phyloP scores from a whole-genome alignment of 164 flowering plant genomes.

The Nelumbo lutea region DNA sequence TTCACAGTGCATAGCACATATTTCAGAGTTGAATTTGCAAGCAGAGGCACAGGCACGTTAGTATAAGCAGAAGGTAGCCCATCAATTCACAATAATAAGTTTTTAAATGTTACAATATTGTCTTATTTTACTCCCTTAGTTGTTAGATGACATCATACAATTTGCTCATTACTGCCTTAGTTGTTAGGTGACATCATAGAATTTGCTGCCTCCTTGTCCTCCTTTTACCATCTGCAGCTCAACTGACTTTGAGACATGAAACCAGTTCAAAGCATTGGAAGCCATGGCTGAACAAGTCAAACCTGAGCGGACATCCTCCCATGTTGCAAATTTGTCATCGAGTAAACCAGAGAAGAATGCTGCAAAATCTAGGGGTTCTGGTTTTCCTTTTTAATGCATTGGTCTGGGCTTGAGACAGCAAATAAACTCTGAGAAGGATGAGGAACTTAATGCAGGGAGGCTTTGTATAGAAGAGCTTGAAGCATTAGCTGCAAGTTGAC shows the following conservation, averaged over 20 bases:
- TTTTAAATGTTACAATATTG: neutral
- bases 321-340: constrained; percentile 36
- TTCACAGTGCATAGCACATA: constrained; percentile 56
- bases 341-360: constrained; percentile 53
- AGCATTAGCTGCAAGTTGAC: constrained; percentile 65
- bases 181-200: neutral
- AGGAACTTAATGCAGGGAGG: constrained; percentile 73
- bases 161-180: neutral
- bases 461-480: constrained; percentile 83
- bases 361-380: constrained; percentile 20
- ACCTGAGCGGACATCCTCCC: constrained; percentile 43
- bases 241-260: constrained; percentile 4
- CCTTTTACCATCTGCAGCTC: neutral
- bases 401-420: constrained; percentile 91
- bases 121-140: neutral
- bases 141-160: no score
- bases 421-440: constrained; percentile 86
- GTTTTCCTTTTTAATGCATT: constrained; percentile 40
- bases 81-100: neutral
- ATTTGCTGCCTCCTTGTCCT: neutral
- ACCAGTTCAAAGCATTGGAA: constrained; percentile 89
- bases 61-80: constrained; percentile 77
- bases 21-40: constrained; percentile 83
- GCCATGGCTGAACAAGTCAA: constrained; percentile 84
- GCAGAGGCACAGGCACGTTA: constrained; percentile 97